These are phyloP conservation scores for Candolleomyces aberdarensis DNA, from an alignment of 768 basidiomycete species.

Conservation along the genomic window DNA sequence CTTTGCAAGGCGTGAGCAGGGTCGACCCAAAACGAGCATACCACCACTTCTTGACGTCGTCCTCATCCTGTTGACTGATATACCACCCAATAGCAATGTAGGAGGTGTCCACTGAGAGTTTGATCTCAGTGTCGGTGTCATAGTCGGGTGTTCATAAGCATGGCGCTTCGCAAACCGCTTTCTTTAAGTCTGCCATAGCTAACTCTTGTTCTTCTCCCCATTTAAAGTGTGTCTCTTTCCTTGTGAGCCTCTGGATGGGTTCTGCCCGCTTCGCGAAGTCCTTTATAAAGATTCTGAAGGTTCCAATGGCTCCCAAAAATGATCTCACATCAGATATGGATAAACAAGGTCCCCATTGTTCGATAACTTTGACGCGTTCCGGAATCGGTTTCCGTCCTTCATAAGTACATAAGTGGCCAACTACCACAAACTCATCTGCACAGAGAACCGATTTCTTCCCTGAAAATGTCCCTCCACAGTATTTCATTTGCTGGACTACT, in stretches of 20 bases:
- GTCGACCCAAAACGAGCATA: constrained; percentile 23
- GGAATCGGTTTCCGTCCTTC: constrained; percentile 27
- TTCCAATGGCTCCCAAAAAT: too few relatives aligned
- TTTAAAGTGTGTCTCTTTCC: constrained; percentile 14
- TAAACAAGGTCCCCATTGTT: constrained; percentile 20
- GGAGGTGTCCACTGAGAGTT: too few relatives aligned
- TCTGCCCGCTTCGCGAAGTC: too few relatives aligned
- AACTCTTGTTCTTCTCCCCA: background rate
- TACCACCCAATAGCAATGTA: too few relatives aligned
- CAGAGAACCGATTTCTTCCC: too few relatives aligned
- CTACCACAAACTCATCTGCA: too few relatives aligned
- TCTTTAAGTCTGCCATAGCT: background rate
- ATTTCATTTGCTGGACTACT: too few relatives aligned
- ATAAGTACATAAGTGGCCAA: constrained; percentile 37
- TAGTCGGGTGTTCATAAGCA: constrained; percentile 10
- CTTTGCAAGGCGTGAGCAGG: constrained; percentile 29
- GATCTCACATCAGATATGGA: constrained; percentile 16
- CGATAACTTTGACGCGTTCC: constrained; percentile 13
- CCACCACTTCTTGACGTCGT: too few relatives aligned
- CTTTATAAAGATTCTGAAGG: too few relatives aligned
- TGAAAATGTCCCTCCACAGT: too few relatives aligned
- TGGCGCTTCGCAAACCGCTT: constrained; percentile 14
- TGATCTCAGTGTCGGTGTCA: too few relatives aligned
- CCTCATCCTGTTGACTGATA: too few relatives aligned
- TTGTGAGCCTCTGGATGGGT: constrained; percentile 15